A percentile compares a stretch with the other conserved stretches of the same genome.
Evolutionary conservation across 495 filamentous ascomycete species (phyloP).

Genomic region (Talaromyces nanjingensis): DNA sequence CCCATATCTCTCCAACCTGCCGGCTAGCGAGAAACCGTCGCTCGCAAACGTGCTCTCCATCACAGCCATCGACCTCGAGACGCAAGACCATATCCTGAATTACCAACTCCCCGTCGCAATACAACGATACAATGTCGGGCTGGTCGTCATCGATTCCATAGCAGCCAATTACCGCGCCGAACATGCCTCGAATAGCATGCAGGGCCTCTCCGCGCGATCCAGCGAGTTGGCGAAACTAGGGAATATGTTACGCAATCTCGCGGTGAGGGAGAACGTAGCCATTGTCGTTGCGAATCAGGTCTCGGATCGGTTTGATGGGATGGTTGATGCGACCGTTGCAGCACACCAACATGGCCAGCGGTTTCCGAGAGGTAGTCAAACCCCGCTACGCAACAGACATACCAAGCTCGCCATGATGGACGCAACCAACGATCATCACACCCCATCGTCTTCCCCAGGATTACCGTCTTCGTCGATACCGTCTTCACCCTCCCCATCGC

Average conservation of each 20-base stretch:
- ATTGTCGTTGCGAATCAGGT: slow-evolving; percentile 95
- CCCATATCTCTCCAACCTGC: slow-evolving; percentile 47
- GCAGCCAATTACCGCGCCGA: slow-evolving; percentile 94
- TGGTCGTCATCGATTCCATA: slow-evolving; percentile 82
- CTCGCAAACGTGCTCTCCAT: slow-evolving; percentile 67
- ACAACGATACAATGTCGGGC: slow-evolving; percentile 61
- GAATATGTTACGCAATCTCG: slow-evolving; percentile 66
- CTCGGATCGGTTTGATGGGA: slow-evolving; percentile 67
- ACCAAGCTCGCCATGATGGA: background rate
- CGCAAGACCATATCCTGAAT: slow-evolving; percentile 87
- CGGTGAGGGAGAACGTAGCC: slow-evolving; percentile 63
- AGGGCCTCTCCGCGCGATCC: slow-evolving; percentile 42
- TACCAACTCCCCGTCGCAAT: slow-evolving; percentile 90
- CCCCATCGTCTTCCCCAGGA: background rate
- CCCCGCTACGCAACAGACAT: slow-evolving; percentile 10
- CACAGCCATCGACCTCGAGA: slow-evolving; percentile 84
- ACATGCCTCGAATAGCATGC: slow-evolving; percentile 39
- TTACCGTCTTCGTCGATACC: background rate
- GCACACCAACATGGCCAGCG: background rate
- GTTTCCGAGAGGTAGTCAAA: background rate
- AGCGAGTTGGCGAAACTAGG: slow-evolving; percentile 70
- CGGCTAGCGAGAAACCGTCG: slow-evolving; percentile 48
- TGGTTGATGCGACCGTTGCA: background rate
- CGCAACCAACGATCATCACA: background rate
- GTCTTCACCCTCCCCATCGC: slow-evolving; percentile 25